Evolutionary conservation across 768 basidiomycete species (phyloP), one percentile per base, ranked within the genome.

Genomic region (Lactarius hatsudake): DNA sequence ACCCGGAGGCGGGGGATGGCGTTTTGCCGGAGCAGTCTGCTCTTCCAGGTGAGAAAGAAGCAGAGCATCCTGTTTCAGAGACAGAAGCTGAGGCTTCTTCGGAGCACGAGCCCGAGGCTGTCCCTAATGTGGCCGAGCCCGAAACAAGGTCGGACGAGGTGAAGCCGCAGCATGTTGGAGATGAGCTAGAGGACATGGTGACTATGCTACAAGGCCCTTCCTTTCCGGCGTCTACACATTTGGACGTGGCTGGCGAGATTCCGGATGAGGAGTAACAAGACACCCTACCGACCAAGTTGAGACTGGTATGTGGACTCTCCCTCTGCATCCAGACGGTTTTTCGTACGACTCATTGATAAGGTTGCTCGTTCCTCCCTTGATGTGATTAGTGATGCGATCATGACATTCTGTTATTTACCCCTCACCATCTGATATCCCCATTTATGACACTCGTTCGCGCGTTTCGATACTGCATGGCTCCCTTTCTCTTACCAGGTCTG

Each of bases 181-280:
- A 78, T 62, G 84, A 88, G 36, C 78, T 88, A 36, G 89, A 86
- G 74, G 84, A 85, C 63, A 85, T 90, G 61, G 85, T 91, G 67
- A 85, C 82, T 71, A 80, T 90, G 71, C 84, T 91, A 15, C 87
- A 91, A 76, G 73, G 80, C 1, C 71, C 77, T 2, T 64, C 69
- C 28, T 72, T 73, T 55, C 65, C 71, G 40, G 69, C 72, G 42
- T 58, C 66, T 63, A 67, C 58, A 7, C 59, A 63, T 63, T 18
- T 66, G 26, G 68, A 28, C 57, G 61, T 59, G 26, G 78, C 84
- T 53, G 79, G 79, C 56, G 86, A 86, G 71, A 84, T 86, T 71
- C 79, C 80, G 28, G 83, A 83, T 68, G 85, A 83, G 70, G 83
- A 85, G 42, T 85, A 55, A 48, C 59, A 32, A 32, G 34, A 18